Base-by-base conservation (phyloP, 2,329 filamentous ascomycete species). In the Fusarium hainanense region DNA sequence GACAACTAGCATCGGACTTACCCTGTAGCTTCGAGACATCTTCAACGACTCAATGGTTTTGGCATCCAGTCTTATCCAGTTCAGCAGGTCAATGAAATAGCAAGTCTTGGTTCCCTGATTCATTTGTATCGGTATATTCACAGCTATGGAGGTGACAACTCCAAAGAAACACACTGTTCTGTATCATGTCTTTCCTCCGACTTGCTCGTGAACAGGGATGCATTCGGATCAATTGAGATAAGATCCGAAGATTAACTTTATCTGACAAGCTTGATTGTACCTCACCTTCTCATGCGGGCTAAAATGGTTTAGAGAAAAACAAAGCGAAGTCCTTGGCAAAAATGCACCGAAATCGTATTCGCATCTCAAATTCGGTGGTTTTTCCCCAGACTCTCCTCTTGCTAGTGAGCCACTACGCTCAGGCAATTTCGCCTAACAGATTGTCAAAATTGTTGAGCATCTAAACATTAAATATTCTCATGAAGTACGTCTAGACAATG, bases 341-440 rank as follows among this genome's bases (percentile, higher is more conserved):
- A 37, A 37, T 37, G 18, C 34, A 37, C 34, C 34, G 34, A 37
- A 37, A n/a, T n/a, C 18, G 34, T 37, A 37, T 37, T n/a, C 30
- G 30, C 13, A 32, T 32, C 30, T 32, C 30, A 16, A 32, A 13
- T 32, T 32, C 34, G 34, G 34, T 37, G 34, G 34, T n/a, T 37
- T 37, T 10, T 37, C 18, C 18, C 34, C 5, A 7, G 18, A 10
- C 18, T 25, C 7, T 42, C 3, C 12, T 25, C 1, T 20, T 34
- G 8, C 27, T 21, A 18, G 21, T 51, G 16, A 65, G 32, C 51
- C 51, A 32, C 59, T 64, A 64, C 30, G 28, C 7, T 1, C 1
- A 10, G 4, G 25, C 21, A 64, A 64, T 64, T 21, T 64, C 61
- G 61, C 51, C 51, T 64, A 64, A 7, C 2, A 59, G 59, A 65